phyloP scores from a whole-genome alignment of 345 rosid genomes.

The Linum tenue region DNA sequence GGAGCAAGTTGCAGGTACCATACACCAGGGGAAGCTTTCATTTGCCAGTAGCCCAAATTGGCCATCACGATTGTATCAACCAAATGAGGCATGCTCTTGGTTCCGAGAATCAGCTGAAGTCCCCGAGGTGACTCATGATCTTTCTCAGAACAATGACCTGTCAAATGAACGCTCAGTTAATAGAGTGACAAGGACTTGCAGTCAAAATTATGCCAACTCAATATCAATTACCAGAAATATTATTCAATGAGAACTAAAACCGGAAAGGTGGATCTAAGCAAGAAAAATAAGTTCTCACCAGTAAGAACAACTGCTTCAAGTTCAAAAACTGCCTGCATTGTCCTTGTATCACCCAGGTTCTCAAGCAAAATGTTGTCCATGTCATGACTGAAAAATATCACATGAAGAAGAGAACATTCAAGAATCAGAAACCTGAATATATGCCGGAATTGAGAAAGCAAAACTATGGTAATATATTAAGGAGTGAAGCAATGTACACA shows the following conservation, averaged over 20 bases:
- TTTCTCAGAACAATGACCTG: slow-evolving; percentile 97
- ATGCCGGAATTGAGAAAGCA: not conserved
- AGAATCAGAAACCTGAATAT: not conserved
- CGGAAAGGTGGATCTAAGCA: not conserved
- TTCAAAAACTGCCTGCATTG: slow-evolving; percentile 93
- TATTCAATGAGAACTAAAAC: not conserved
- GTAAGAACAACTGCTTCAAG: slow-evolving; percentile 97
- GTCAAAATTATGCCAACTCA: not conserved
- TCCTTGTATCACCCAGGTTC: slow-evolving; percentile 92
- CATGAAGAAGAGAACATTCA: slow-evolving; percentile 2
- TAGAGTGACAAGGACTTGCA: not conserved
- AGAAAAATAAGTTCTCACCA: slow-evolving; percentile 39
- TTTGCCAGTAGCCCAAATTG: slow-evolving; percentile 99
- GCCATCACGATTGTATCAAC: slow-evolving; percentile 99
- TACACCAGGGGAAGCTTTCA: slow-evolving; percentile 98
- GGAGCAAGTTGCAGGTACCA: slow-evolving; percentile 99
- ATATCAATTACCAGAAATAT: not conserved
- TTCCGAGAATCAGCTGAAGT: slow-evolving; percentile 97
- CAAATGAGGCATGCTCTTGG: slow-evolving; percentile 76
- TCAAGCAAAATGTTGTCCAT: slow-evolving; percentile 97
- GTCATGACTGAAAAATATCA: slow-evolving; percentile 59
- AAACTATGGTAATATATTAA: slow-evolving; percentile 1
- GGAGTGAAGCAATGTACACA: slow-evolving; percentile 51
- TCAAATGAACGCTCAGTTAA: not conserved
- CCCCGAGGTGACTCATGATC: slow-evolving; percentile 97